A percentile compares a stretch with the other conserved stretches of the same genome.
Evolutionary conservation across 768 basidiomycete genomes (phyloP).

Genomic region (Mycena leptocephala): DNA sequence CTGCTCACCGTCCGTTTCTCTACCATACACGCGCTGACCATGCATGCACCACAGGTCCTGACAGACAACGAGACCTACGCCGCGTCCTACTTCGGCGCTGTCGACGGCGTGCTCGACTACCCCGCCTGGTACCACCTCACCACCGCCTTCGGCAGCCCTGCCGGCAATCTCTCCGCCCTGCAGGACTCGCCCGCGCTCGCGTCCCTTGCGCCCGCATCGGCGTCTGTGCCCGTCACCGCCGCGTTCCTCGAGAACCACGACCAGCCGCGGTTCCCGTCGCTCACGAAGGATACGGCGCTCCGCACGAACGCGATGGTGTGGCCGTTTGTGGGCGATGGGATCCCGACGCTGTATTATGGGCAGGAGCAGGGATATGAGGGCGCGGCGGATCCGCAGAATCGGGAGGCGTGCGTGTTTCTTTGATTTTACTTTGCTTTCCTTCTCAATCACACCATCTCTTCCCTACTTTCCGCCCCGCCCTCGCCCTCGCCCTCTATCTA

Average conservation of each 20-base stretch:
- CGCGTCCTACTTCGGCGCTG: conserved; percentile 60
- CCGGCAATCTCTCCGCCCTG: conserved; percentile 63
- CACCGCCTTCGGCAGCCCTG: conserved; percentile 68
- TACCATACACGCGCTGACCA: background rate
- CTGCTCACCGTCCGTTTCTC: conserved; percentile 46
- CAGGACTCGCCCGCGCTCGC: conserved; percentile 44
- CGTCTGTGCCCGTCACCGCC: conserved; percentile 60
- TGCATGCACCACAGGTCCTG: conserved; percentile 39
- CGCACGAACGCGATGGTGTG: conserved; percentile 74
- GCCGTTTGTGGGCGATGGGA: conserved; percentile 78
- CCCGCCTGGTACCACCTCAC: conserved; percentile 69
- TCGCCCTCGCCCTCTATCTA: background rate
- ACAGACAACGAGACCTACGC: conserved; percentile 46
- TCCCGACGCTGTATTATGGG: conserved; percentile 82
- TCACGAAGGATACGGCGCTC: conserved; percentile 64
- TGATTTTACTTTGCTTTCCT: background rate
- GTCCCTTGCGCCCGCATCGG: conserved; percentile 58
- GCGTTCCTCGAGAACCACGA: conserved; percentile 85
- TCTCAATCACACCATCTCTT: background rate
- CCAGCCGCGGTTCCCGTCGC: conserved; percentile 71
- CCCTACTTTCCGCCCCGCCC: no score
- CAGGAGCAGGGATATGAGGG: conserved; percentile 81
- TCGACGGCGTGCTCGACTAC: conserved; percentile 75
- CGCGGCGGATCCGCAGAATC: conserved; percentile 72
- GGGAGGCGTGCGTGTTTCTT: conserved; percentile 63